Evolutionary conservation across 179 eudicot genomes (phyloP).

Genomic region (Nepenthes alata): DNA sequence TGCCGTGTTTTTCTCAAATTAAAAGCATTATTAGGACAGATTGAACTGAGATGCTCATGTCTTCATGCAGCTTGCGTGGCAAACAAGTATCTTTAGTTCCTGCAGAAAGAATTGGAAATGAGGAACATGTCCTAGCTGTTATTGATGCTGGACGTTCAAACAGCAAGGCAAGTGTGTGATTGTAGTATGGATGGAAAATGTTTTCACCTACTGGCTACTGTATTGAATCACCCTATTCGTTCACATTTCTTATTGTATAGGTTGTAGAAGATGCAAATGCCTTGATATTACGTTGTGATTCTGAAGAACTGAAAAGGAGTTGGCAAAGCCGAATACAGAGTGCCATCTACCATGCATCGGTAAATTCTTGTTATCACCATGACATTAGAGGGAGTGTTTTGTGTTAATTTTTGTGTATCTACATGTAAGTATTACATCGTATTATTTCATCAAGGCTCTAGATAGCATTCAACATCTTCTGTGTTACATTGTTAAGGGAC

Average conservation of each 20-base stretch:
- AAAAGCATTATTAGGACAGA: neutral
- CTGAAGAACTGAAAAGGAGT: constrained; percentile 47
- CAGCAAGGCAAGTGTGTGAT: constrained; percentile 35
- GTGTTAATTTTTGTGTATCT: too few relatives aligned
- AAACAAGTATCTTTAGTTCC: constrained; percentile 75
- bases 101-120: constrained; percentile 47
- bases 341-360: constrained; percentile 89
- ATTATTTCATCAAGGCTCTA: too few relatives aligned
- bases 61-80: constrained; percentile 61
- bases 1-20: neutral
- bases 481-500: too few relatives aligned
- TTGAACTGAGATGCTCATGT: constrained; percentile 4
- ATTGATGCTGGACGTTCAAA: constrained; percentile 41
- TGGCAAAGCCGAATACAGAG: constrained; percentile 83
- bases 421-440: too few relatives aligned
- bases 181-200: neutral
- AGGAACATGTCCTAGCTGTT: constrained; percentile 66
- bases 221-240: constrained; percentile 2
- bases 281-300: constrained; percentile 58
- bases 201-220: neutral
- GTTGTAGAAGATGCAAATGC: constrained; percentile 82
- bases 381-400: too few relatives aligned
- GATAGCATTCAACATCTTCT: too few relatives aligned
- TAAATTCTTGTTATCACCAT: constrained; percentile 15
- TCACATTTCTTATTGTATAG: constrained; percentile 24